Evolutionary conservation across 805 yeast genomes (phyloP).

Genomic region (Myxozyma kluyveri): DNA sequence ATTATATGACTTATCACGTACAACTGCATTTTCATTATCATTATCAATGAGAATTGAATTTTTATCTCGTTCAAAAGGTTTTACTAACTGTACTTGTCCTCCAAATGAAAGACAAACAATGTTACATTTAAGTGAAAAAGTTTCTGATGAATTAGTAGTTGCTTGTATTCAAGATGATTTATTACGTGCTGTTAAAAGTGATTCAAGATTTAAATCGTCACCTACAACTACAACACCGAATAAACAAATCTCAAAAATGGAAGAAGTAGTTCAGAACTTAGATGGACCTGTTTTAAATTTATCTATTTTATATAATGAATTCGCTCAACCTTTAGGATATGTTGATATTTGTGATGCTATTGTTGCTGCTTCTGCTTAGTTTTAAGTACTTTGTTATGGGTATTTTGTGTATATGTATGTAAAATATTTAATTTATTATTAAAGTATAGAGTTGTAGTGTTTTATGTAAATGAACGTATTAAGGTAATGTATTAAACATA

Average conservation of each 20-base stretch:
- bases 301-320: conserved; percentile 78
- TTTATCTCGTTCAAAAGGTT: conserved; percentile 87
- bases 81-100: conserved; percentile 80
- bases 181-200: conserved; percentile 41
- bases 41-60: conserved; percentile 79
- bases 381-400: not conserved
- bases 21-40: conserved; percentile 56
- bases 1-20: conserved; percentile 63
- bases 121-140: conserved; percentile 62
- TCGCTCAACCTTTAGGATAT: conserved; percentile 83
- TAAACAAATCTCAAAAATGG: conserved; percentile 49
- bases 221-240: conserved; percentile 32
- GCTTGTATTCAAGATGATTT: conserved; percentile 80
- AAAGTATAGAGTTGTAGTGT: too few relatives aligned
- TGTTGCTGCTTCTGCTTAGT: conserved; percentile 76
- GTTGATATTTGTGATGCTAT: conserved; percentile 75
- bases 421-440: not conserved
- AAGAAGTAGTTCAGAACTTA: conserved; percentile 52
- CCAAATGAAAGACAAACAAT: conserved; percentile 74
- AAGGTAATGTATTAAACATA: too few relatives aligned
- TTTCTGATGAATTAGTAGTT: conserved; percentile 79
- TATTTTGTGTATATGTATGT: not conserved
- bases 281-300: conserved; percentile 65
- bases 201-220: conserved; percentile 39
- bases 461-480: too few relatives aligned